Percentiles rank a stretch among this genome's conserved stretches.
Evolutionary conservation across 139 green algal species (phyloP).

Genomic region (Haematococcus lacustris): DNA sequence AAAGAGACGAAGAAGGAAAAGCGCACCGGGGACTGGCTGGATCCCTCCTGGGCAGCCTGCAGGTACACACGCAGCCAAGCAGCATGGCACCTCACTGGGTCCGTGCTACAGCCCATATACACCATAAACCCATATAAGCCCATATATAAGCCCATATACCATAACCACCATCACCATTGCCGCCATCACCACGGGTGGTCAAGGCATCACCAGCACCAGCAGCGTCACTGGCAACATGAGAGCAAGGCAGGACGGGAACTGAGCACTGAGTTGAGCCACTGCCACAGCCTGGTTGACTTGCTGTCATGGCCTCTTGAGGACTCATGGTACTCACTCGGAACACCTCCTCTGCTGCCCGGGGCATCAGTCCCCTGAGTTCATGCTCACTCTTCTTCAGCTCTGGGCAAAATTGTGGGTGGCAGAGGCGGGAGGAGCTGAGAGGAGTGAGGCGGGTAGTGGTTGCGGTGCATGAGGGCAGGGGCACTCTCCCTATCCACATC

Average conservation of each 20-base stretch:
- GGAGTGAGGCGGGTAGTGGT: too few species aligned
- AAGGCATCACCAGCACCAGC: not conserved
- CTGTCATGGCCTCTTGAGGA: not conserved
- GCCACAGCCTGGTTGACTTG: not conserved
- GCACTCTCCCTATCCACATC: too few species aligned
- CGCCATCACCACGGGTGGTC: not conserved
- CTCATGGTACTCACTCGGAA: conserved; percentile 4
- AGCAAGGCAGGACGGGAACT: not conserved
- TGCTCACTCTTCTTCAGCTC: too few species aligned
- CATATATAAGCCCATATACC: too few species aligned
- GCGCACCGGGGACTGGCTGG: not conserved
- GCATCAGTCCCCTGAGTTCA: conserved; percentile 26
- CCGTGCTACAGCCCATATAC: too few species aligned
- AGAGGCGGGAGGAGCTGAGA: too few species aligned
- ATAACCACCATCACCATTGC: too few species aligned
- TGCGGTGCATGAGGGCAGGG: too few species aligned
- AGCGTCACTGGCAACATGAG: not conserved
- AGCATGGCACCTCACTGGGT: too few species aligned
- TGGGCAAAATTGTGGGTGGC: too few species aligned
- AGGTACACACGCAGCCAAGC: too few species aligned
- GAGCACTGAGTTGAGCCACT: not conserved
- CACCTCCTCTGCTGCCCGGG: conserved; percentile 22
- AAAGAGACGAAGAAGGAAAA: conserved; percentile 25
- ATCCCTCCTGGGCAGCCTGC: not conserved
- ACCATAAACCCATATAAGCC: too few species aligned